These are phyloP conservation scores for Rosa hybrid DNA, from an alignment of 331 rosid species.

Conservation along the genomic window DNA sequence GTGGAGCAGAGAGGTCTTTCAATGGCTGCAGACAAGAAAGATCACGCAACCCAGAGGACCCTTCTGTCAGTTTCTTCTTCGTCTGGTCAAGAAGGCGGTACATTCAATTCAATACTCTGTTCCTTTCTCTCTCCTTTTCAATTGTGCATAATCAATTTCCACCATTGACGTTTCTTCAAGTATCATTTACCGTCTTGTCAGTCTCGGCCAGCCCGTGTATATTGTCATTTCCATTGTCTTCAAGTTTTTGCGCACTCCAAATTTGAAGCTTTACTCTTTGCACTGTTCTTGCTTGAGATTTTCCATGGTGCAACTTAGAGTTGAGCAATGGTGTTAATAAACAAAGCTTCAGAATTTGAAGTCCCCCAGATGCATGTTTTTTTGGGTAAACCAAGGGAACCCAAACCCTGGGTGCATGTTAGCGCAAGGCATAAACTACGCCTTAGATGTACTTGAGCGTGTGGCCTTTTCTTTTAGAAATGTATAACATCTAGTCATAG, in stretches of 20 bases:
- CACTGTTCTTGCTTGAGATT: slow-evolving; percentile 9
- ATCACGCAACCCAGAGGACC: slow-evolving; percentile 22
- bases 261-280: neutral
- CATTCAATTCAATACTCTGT: slow-evolving; percentile 10
- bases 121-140: neutral
- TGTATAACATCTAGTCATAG: slow-evolving; percentile 29
- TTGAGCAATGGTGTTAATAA: neutral
- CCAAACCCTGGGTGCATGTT: slow-evolving; percentile 7
- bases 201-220: neutral
- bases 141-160: slow-evolving; percentile 5
- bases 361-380: slow-evolving; percentile 8
- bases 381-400: neutral
- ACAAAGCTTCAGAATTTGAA: neutral
- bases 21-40: slow-evolving; percentile 26
- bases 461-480: slow-evolving; percentile 24
- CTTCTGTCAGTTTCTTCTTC: slow-evolving; percentile 35
- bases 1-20: neutral
- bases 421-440: neutral
- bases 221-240: neutral
- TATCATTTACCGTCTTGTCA: slow-evolving; percentile 23
- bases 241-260: neutral
- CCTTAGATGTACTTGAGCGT: slow-evolving; percentile 8
- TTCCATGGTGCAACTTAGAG: slow-evolving; percentile 13
- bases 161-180: neutral
- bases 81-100: slow-evolving; percentile 38